phyloP scores from a whole-genome alignment of 192 early-diverging fungal genomes.

The Gigaspora rosea region DNA sequence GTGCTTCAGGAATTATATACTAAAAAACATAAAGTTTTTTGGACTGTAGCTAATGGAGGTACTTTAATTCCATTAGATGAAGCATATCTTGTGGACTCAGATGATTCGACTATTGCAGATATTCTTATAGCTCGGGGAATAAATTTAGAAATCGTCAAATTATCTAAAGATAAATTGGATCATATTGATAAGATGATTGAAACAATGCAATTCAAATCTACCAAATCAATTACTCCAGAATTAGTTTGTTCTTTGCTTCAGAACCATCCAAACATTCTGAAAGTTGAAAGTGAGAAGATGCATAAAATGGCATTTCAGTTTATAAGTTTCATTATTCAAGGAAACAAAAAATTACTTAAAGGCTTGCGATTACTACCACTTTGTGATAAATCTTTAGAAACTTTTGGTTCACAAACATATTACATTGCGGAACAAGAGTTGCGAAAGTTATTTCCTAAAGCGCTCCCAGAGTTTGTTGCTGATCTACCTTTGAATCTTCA shows the following conservation, averaged over 20 bases:
- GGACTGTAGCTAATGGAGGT: slow-evolving; percentile 5
- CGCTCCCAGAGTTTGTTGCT: too few relatives aligned
- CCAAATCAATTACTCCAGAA: background rate
- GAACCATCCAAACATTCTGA: too few relatives aligned
- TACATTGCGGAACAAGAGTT: too few relatives aligned
- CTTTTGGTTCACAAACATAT: too few relatives aligned
- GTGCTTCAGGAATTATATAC: background rate
- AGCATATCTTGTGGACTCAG: background rate
- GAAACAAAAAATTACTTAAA: too few relatives aligned
- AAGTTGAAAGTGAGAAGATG: too few relatives aligned
- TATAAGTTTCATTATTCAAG: too few relatives aligned
- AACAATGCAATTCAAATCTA: background rate
- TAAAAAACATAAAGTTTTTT: background rate
- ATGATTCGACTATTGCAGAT: background rate
- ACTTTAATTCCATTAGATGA: background rate
- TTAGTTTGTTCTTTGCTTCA: background rate
- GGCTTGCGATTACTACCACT: too few relatives aligned
- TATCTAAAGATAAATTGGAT: background rate
- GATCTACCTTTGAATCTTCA: too few relatives aligned
- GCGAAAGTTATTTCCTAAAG: too few relatives aligned
- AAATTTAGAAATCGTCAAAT: background rate
- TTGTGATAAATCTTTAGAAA: too few relatives aligned
- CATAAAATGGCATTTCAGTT: too few relatives aligned
- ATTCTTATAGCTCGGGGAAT: background rate
- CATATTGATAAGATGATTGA: background rate